Evolutionary conservation across 108 stramenopile genomes (phyloP).

Genomic region (Cyclotella atomus): DNA sequence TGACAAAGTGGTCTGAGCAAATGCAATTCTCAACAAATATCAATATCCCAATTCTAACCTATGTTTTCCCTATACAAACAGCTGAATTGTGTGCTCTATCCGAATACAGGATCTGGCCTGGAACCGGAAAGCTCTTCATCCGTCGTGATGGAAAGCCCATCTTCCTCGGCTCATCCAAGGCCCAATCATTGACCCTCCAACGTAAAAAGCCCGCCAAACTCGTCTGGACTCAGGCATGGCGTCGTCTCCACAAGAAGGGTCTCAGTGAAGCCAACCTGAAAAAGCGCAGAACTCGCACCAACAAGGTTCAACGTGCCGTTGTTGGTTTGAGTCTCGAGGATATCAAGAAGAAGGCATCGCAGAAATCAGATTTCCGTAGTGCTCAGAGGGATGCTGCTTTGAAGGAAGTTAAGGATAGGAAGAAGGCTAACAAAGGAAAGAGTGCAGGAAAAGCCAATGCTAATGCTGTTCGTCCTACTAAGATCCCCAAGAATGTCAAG

Average conservation of each 20-base stretch:
- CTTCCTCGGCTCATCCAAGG: slow-evolving; percentile 95
- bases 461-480: slow-evolving; percentile 29
- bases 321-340: slow-evolving; percentile 97
- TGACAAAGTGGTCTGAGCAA: no score
- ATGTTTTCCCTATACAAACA: no score
- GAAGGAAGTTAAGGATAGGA: slow-evolving; percentile 91
- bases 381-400: slow-evolving; percentile 83
- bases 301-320: slow-evolving; percentile 96
- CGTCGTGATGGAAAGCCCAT: slow-evolving; percentile 98
- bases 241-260: slow-evolving; percentile 99
- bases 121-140: slow-evolving; percentile 98
- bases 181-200: slow-evolving; percentile 92
- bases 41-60: no score
- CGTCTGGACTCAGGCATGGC: slow-evolving; percentile 99
- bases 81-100: slow-evolving; percentile 98
- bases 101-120: slow-evolving; percentile 99
- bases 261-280: slow-evolving; percentile 88
- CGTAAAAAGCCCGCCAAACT: slow-evolving; percentile 99
- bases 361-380: slow-evolving; percentile 82
- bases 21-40: no score
- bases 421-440: slow-evolving; percentile 83
- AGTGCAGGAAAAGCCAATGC: slow-evolving; percentile 40
- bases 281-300: slow-evolving; percentile 91
- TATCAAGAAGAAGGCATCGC: slow-evolving; percentile 94
- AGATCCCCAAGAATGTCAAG: slow-evolving; percentile 54